Evolutionary conservation across 352 stramenopile genomes (phyloP), one percentile per base, ranked within the genome.

Genomic region (Phytophthora tentaculata): DNA sequence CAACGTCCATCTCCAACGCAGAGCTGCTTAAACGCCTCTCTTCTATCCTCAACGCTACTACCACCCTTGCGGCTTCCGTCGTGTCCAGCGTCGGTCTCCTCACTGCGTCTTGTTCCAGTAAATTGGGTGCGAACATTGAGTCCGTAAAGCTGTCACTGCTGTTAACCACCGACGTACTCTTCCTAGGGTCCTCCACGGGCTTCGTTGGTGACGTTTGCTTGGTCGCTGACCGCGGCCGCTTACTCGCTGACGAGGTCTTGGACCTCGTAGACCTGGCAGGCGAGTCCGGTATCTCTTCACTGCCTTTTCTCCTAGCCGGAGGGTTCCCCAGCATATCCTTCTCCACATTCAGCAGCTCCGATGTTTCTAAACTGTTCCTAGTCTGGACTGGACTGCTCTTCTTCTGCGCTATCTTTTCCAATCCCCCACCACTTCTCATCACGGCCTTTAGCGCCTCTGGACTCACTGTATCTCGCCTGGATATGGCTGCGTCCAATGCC

Each of bases 81-180:
- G 79, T 72, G 59, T 91, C 83, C 20, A 94, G 52, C 22, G 83
- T 94, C 29, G 73, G n/a, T 9, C 83, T 76, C 13, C 74, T 76
- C 37, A 24, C 19, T 16, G 53, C 52, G 6, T 73, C 64, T 19
- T 67, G 49, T 24, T 79, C 64, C 26, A 88, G 43, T 29, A 91
- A 66, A 55, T 67, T 86, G 4, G 74, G 67, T 10, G 78, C 79
- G 43, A 87, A 86, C 71, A 88, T 78, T 8, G 59, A 67, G 49
- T 82, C 74, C 19, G 79, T 84, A 55, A 88, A 89, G 67, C 76
- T 85, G 61, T 88, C 82, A 24, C 64, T 79, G 0, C 54, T 52
- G 14, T 58, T 61, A 26, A 17, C 52, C 35, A 64, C 65, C 8
- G 41, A 69, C 32, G 28, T 51, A 37, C 68, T 68, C 41, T 69